Percentiles rank a stretch among this genome's conserved stretches.
Evolutionary conservation across 1,284 basidiomycete species (phyloP).

Genomic region (Ceratobasidium sp.): DNA sequence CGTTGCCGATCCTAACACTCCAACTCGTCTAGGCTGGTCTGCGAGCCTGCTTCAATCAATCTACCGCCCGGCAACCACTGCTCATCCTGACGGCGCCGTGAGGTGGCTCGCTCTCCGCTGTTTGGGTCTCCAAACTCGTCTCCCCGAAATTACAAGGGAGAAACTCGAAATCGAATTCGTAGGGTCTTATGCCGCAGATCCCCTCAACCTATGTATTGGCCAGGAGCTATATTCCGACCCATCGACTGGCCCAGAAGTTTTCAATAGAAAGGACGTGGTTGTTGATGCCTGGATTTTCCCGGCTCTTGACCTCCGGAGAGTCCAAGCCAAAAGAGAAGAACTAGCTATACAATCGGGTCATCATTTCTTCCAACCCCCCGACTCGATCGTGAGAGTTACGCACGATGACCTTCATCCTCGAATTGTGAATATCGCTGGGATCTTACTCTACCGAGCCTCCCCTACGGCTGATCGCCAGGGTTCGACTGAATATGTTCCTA

Average conservation of each 20-base stretch:
- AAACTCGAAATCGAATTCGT: slow-evolving; percentile 73
- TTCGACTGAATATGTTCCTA: slow-evolving; percentile 75
- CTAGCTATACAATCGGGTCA: slow-evolving; percentile 53
- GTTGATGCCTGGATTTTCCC: slow-evolving; percentile 87
- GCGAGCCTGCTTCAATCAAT: slow-evolving; percentile 69
- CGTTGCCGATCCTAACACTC: slow-evolving; percentile 76
- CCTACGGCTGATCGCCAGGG: slow-evolving; percentile 48
- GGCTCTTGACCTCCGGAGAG: slow-evolving; percentile 72
- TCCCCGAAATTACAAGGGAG: slow-evolving; percentile 81
- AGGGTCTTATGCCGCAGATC: slow-evolving; percentile 67
- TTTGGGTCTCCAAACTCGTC: slow-evolving; percentile 78
- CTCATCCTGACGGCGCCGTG: slow-evolving; percentile 72
- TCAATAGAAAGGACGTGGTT: slow-evolving; percentile 53
- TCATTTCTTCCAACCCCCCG: slow-evolving; percentile 1
- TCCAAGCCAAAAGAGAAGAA: slow-evolving; percentile 68
- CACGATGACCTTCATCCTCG: slow-evolving; percentile 58
- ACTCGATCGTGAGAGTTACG: neutral
- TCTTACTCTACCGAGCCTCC: slow-evolving; percentile 68
- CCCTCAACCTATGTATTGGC: slow-evolving; percentile 13
- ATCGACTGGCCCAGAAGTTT: slow-evolving; percentile 57
- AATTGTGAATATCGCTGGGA: slow-evolving; percentile 72
- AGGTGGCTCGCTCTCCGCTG: slow-evolving; percentile 81
- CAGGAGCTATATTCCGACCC: slow-evolving; percentile 53
- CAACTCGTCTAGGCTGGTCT: slow-evolving; percentile 75
- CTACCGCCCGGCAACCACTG: slow-evolving; percentile 61